A percentile compares a stretch with the other conserved stretches of the same genome.
Evolutionary conservation across 2,329 filamentous ascomycete species (phyloP).

Genomic region (Colletotrichum shisoi): DNA sequence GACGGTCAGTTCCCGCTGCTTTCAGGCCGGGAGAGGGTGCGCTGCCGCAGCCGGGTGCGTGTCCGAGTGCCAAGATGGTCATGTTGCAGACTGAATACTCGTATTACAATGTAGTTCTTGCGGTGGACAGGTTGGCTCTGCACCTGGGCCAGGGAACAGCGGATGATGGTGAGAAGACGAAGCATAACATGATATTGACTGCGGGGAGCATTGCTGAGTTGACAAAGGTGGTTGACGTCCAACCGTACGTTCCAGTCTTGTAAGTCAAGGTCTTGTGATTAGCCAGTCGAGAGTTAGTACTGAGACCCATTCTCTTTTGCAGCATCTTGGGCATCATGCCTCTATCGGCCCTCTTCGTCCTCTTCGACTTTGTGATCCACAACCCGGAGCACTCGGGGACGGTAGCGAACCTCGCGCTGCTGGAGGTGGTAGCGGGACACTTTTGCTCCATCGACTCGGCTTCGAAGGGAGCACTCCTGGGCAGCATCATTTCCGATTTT

Average conservation of each 20-base stretch:
- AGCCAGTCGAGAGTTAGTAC: too few relatives aligned
- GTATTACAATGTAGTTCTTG: conserved; percentile 47
- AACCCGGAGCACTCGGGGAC: conserved; percentile 41
- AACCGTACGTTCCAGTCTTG: conserved; percentile 48
- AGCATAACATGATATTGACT: conserved; percentile 45
- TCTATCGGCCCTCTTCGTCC: conserved; percentile 40
- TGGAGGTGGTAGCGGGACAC: conserved; percentile 39
- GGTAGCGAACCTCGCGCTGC: conserved; percentile 34
- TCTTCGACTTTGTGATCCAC: conserved; percentile 42
- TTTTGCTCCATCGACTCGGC: conserved; percentile 37
- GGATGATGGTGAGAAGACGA: conserved; percentile 39
- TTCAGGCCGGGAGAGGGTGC: conserved; percentile 46
- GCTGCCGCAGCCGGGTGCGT: conserved; percentile 37
- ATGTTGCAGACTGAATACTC: conserved; percentile 44
- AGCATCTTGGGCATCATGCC: conserved; percentile 40
- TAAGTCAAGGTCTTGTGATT: conserved; percentile 34
- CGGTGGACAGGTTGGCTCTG: conserved; percentile 46
- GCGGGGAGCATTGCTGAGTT: conserved; percentile 48
- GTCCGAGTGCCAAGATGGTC: conserved; percentile 39
- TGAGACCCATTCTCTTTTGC: background rate
- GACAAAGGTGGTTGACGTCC: conserved; percentile 47
- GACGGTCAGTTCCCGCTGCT: conserved; percentile 43
- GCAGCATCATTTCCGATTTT: conserved; percentile 32
- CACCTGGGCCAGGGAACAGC: conserved; percentile 41
- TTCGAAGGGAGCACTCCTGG: conserved; percentile 34